Evolutionary conservation across 169 alveolate genomes (phyloP).

Genomic region (Neospora caninum): DNA sequence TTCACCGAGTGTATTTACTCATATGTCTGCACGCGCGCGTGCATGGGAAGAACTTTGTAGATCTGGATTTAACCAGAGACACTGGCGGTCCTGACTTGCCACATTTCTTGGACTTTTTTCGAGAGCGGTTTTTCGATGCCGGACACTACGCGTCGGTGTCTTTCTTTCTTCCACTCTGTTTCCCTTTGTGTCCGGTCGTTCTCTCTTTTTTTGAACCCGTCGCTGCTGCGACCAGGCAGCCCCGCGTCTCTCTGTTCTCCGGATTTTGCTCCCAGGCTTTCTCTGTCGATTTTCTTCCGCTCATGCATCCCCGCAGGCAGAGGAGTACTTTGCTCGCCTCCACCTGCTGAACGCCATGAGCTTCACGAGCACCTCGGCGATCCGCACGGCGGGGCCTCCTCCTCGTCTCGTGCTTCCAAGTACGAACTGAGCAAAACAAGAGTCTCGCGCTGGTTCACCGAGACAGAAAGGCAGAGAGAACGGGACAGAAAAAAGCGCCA

Average conservation of each 20-base stretch:
- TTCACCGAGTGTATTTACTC: background rate
- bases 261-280: too few relatives aligned
- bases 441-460: background rate
- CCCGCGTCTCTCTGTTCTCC: background rate
- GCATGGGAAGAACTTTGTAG: background rate
- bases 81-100: background rate
- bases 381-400: background rate
- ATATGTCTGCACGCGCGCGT: background rate
- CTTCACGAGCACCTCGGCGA: background rate
- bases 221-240: background rate
- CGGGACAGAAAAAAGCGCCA: too few relatives aligned
- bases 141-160: too few relatives aligned
- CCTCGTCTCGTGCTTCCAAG: background rate
- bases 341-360: conserved; percentile 27
- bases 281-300: background rate
- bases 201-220: too few relatives aligned
- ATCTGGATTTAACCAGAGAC: too few relatives aligned
- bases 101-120: background rate
- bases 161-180: background rate
- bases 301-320: conserved; percentile 1
- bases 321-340: background rate
- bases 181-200: background rate
- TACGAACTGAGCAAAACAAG: background rate
- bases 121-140: background rate
- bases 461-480: too few relatives aligned